These are phyloP conservation scores for Flaveria sonorensis DNA, from an alignment of 129 eudicot species.

Conservation along the genomic window DNA sequence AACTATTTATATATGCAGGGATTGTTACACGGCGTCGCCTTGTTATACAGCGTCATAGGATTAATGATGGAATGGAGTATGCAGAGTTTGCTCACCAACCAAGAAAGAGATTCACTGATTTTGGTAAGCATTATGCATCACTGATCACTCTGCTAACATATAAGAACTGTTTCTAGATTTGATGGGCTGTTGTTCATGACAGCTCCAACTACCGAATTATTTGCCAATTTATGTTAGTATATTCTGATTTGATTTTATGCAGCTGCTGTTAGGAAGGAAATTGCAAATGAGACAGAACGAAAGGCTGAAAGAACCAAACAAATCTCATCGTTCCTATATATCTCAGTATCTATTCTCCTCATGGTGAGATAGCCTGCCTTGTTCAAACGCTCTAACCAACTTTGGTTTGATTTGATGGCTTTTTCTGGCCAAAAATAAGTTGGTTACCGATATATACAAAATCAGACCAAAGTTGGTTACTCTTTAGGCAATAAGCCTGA, in stretches of 20 bases:
- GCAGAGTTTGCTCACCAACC: slow-evolving; percentile 96
- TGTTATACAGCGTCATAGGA: slow-evolving; percentile 84
- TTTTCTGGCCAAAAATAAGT: background rate
- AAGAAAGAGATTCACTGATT: slow-evolving; percentile 78
- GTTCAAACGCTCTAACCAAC: background rate
- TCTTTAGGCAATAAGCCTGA: no score
- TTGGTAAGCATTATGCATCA: slow-evolving; percentile 14
- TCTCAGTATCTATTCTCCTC: background rate
- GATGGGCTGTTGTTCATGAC: background rate
- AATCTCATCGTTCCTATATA: background rate
- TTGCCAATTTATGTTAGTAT: background rate
- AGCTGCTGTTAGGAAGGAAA: background rate
- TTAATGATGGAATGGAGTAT: slow-evolving; percentile 80
- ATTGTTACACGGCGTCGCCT: slow-evolving; percentile 98
- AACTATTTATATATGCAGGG: slow-evolving; percentile 44
- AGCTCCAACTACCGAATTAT: background rate
- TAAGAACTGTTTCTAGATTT: background rate
- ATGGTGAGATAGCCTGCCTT: background rate
- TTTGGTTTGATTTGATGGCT: background rate
- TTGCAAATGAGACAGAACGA: background rate
- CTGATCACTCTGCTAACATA: no score
- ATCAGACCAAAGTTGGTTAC: background rate
- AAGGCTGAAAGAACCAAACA: background rate
- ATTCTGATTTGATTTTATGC: background rate
- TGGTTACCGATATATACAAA: no score